These are phyloP conservation scores for Malbranchea zuffiana DNA, from an alignment of 2,329 filamentous ascomycete species.

Conservation along the genomic window DNA sequence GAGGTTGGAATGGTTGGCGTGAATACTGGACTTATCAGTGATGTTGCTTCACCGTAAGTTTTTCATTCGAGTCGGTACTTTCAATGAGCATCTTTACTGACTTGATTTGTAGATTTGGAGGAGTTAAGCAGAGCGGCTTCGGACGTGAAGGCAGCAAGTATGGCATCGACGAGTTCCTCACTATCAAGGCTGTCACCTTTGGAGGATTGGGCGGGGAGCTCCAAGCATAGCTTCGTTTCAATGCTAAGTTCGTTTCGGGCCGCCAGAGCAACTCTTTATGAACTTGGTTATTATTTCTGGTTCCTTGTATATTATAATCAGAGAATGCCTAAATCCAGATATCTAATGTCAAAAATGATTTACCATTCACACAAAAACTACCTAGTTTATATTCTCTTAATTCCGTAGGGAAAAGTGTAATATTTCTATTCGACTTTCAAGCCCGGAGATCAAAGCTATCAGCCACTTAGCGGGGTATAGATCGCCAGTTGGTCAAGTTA, in stretches of 20 bases:
- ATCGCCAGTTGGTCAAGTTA: too few relatives aligned
- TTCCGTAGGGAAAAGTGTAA: too few relatives aligned
- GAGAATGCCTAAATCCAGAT: too few relatives aligned
- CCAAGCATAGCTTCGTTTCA: slow-evolving; percentile 34
- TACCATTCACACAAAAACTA: too few relatives aligned
- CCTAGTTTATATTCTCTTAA: too few relatives aligned
- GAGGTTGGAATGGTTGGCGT: slow-evolving; percentile 47
- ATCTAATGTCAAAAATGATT: too few relatives aligned
- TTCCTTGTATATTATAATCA: background rate
- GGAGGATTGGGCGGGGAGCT: slow-evolving; percentile 52
- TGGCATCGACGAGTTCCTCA: slow-evolving; percentile 64
- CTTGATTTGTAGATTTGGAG: slow-evolving; percentile 50
- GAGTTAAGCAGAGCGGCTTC: slow-evolving; percentile 73
- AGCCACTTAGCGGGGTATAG: too few relatives aligned
- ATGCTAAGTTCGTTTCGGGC: too few relatives aligned
- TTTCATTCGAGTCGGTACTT: background rate
- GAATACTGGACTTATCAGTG: slow-evolving; percentile 58
- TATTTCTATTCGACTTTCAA: too few relatives aligned
- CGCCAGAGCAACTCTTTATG: too few relatives aligned
- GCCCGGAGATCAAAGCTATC: too few relatives aligned
- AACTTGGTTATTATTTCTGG: too few relatives aligned
- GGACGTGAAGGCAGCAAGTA: slow-evolving; percentile 68
- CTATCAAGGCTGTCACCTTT: slow-evolving; percentile 58
- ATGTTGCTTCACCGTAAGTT: slow-evolving; percentile 40
- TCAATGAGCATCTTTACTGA: slow-evolving; percentile 1